Conservation (phyloP, 2,329 filamentous ascomycete genomes). For the Hyphodiscus sp. region DNA sequence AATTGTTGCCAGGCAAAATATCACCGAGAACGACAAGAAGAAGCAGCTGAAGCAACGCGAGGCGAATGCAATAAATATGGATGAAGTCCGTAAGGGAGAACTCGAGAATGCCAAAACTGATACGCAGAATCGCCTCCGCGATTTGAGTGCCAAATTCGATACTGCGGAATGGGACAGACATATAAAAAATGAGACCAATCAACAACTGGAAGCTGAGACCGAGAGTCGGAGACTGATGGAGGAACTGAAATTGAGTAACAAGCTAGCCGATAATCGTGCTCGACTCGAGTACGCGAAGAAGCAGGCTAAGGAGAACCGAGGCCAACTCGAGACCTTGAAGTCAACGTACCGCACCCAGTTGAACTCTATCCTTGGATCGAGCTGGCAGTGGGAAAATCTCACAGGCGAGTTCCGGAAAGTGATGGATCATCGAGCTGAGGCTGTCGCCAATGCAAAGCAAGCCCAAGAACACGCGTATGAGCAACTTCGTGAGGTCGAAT, state of each 20-base stretch:
- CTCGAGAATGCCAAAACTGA: constrained; percentile 70
- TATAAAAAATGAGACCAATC: constrained; percentile 58
- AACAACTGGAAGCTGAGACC: constrained; percentile 63
- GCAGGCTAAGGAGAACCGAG: constrained; percentile 66
- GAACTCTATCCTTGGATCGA: constrained; percentile 51
- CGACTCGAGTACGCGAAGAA: constrained; percentile 78
- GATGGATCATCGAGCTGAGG: constrained; percentile 49
- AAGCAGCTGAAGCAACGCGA: constrained; percentile 59
- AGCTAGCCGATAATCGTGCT: constrained; percentile 74
- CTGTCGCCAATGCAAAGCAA: constrained; percentile 58
- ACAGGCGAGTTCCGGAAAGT: constrained; percentile 64
- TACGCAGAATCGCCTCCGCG: constrained; percentile 54
- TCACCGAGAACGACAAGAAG: constrained; percentile 66
- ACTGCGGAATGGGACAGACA: constrained; percentile 63
- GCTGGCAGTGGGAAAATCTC: constrained; percentile 65
- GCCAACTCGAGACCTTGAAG: constrained; percentile 70
- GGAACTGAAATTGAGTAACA: constrained; percentile 80
- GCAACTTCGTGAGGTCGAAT: constrained; percentile 72
- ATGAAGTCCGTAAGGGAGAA: constrained; percentile 77
- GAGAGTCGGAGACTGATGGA: constrained; percentile 64
- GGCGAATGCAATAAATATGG: constrained; percentile 67
- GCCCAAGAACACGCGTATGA: constrained; percentile 64
- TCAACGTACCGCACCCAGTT: constrained; percentile 70
- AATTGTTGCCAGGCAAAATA: constrained; percentile 64
- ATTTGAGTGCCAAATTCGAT: constrained; percentile 56